These are phyloP conservation scores for Fusarium chaquense DNA, from an alignment of 2,329 filamentous ascomycete genomes.

Conservation along the genomic window DNA sequence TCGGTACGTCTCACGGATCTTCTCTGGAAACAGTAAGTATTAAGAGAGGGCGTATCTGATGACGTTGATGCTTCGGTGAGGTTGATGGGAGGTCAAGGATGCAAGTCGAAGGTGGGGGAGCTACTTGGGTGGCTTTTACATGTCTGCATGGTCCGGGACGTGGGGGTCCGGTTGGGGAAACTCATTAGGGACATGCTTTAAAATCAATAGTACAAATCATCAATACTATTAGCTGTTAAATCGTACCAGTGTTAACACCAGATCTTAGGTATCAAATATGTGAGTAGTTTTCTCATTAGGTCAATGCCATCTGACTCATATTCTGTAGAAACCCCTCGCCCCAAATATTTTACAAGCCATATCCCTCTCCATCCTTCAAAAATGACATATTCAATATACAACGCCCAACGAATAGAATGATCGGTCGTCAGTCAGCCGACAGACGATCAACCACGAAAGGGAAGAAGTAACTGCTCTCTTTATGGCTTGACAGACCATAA, in stretches of 20 bases:
- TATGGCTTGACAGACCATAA: conserved; percentile 66
- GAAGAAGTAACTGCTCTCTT: conserved; percentile 7
- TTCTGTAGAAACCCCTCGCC: conserved; percentile 18
- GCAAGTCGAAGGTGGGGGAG: conserved; percentile 30
- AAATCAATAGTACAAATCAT: background rate
- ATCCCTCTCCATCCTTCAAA: conserved; percentile 17
- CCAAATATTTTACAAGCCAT: conserved; percentile 37
- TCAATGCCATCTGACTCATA: conserved; percentile 5
- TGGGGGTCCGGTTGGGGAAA: conserved; percentile 14
- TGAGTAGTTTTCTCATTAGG: conserved; percentile 15
- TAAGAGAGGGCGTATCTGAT: background rate
- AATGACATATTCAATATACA: conserved; percentile 24
- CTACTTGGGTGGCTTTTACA: background rate
- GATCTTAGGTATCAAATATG: background rate
- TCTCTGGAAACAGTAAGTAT: background rate
- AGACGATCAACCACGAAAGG: conserved; percentile 1
- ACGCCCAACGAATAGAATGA: conserved; percentile 25
- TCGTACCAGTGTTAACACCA: background rate
- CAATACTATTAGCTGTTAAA: background rate
- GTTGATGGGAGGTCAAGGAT: conserved; percentile 13
- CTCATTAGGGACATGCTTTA: background rate
- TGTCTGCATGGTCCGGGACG: conserved; percentile 13
- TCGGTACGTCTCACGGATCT: background rate
- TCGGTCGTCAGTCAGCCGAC: background rate
- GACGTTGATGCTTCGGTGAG: background rate